These are phyloP conservation scores for Trichoderma orchidacearum DNA, from an alignment of 495 filamentous ascomycete genomes.

Conservation along the genomic window DNA sequence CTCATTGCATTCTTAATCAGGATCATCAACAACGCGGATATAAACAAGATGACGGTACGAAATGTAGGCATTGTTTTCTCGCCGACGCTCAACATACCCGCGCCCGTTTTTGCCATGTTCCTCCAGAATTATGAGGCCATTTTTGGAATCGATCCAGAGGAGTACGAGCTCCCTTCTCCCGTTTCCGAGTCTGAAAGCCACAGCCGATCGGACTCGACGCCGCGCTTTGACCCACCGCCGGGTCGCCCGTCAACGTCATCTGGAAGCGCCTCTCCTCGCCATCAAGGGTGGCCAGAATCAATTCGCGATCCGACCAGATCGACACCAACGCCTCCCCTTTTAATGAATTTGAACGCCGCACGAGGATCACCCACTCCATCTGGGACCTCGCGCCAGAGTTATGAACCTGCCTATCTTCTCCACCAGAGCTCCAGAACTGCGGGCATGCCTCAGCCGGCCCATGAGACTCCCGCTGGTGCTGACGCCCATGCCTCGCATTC, in stretches of 20 bases:
- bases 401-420: background rate
- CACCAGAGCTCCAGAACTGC: background rate
- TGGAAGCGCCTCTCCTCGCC: background rate
- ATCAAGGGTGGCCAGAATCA: background rate
- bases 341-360: background rate
- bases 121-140: slow-evolving; percentile 80
- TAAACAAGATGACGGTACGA: slow-evolving; percentile 96
- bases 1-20: slow-evolving; percentile 75
- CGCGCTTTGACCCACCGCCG: slow-evolving; percentile 3
- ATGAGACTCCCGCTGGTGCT: background rate
- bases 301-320: background rate
- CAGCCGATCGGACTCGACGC: slow-evolving; percentile 6
- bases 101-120: slow-evolving; percentile 86
- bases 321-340: slow-evolving; percentile 1
- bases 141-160: slow-evolving; percentile 57
- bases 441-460: background rate
- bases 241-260: slow-evolving; percentile 1
- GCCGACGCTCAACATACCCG: slow-evolving; percentile 94
- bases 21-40: slow-evolving; percentile 75
- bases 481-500: background rate
- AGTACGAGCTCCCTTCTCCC: slow-evolving; percentile 33
- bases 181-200: slow-evolving; percentile 7
- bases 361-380: slow-evolving; percentile 1
- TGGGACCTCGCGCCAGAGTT: background rate
- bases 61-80: slow-evolving; percentile 98